Base-by-base conservation (phyloP, 352 stramenopile genomes). In the Plasmopara muralis region DNA sequence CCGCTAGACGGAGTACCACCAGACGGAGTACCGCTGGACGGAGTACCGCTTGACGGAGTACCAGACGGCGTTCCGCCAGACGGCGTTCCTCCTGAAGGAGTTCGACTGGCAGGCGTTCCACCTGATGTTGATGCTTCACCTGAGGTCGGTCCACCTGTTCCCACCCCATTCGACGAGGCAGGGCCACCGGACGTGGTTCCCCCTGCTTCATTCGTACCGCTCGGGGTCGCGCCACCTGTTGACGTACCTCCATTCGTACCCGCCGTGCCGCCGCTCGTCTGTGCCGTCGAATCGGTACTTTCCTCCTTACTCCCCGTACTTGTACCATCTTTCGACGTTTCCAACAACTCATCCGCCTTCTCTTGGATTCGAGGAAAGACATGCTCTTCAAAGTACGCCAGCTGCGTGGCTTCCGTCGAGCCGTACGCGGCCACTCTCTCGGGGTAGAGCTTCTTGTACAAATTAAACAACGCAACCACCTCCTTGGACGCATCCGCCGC, bases 401-500 rank as follows among this genome's bases (percentile, higher is more conserved):
- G 77, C 62, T 84, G 75, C 35, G 47, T 61, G 10, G 50, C 51
- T 37, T 67, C 38, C n/a, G 69, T 78, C 12, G 47, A 41, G 28
- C 75, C 75, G 71, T 68, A 83, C 35, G 62, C 59, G 14, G 55
- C 57, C 15, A 82, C 75, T 28, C 63, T 30, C 34, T 55, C 53
- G 12, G 66, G 59, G 49, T 83, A 70, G 16, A 87, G 50, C 37
- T 68, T 70, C 56, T 79, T 73, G 68, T 85, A 89, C 33, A 89
- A 59, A 46, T 83, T 75, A 57, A 85, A 89, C 7, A 89, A 53
- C 30, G 76, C 50, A 38, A 68, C 52, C 12, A 66, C 72, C 52
- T 89, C 73, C 30, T 61, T 40, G 13, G 49, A 62, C 49, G 72
- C 60, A 55, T 76, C 55, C 8, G 51, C 50, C 5, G 48, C 43